These are phyloP conservation scores for Zygosaccharomyces siamensis DNA, from an alignment of 805 yeast genomes.

Conservation along the genomic window DNA sequence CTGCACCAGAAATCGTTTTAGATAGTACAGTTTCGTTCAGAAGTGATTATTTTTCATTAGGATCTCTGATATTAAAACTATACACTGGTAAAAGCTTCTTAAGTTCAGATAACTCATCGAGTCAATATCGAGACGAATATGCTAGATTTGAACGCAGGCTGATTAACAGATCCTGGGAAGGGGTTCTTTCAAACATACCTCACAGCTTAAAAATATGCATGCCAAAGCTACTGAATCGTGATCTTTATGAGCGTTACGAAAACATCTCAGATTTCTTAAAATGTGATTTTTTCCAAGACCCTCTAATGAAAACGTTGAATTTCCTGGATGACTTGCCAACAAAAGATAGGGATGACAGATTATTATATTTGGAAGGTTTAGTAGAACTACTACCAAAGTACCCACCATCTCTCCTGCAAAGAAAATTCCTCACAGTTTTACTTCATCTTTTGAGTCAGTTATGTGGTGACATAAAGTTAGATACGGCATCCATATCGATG, in stretches of 20 bases:
- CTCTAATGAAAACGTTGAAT: slow-evolving; percentile 72
- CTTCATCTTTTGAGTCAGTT: slow-evolving; percentile 44
- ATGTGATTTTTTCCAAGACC: slow-evolving; percentile 74
- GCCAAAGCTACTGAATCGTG: slow-evolving; percentile 50
- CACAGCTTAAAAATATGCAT: slow-evolving; percentile 43
- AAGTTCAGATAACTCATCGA: slow-evolving; percentile 48
- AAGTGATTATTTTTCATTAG: slow-evolving; percentile 82
- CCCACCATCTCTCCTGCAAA: slow-evolving; percentile 52
- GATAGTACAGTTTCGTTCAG: slow-evolving; percentile 59
- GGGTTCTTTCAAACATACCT: slow-evolving; percentile 57
- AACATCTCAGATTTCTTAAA: slow-evolving; percentile 52
- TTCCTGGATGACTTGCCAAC: slow-evolving; percentile 81
- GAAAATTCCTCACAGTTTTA: slow-evolving; percentile 71
- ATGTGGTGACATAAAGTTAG: slow-evolving; percentile 34
- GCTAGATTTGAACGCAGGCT: slow-evolving; percentile 45
- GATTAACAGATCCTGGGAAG: slow-evolving; percentile 36
- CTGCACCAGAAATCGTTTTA: slow-evolving; percentile 79
- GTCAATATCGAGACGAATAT: slow-evolving; percentile 58
- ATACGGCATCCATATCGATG: slow-evolving; percentile 39
- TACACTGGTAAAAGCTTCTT: slow-evolving; percentile 53
- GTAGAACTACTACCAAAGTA: slow-evolving; percentile 49
- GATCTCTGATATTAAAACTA: slow-evolving; percentile 65
- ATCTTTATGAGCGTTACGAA: slow-evolving; percentile 52
- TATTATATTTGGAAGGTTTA: slow-evolving; percentile 63
- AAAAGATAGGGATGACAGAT: slow-evolving; percentile 60